A percentile compares a stretch with the other conserved stretches of the same genome.
phyloP scores from a whole-genome alignment of 768 basidiomycete species.

The Macrolepiota albuminosa region DNA sequence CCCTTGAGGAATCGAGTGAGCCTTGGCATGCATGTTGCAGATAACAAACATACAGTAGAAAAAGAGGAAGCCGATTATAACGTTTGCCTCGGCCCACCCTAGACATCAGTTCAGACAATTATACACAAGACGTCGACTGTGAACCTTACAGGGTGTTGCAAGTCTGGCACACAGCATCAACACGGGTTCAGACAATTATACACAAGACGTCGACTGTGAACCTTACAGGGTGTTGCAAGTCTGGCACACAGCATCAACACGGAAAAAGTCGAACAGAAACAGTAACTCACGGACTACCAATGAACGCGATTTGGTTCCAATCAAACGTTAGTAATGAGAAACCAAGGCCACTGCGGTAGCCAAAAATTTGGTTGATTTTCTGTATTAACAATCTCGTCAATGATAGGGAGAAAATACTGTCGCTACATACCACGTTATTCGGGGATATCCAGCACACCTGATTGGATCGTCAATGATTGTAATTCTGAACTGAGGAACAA shows the following conservation, averaged over 20 bases:
- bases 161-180: conserved; percentile 24
- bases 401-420: background rate
- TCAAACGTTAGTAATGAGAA: conserved; percentile 52
- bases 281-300: conserved; percentile 52
- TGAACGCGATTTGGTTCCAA: conserved; percentile 62
- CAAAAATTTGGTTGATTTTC: conserved; percentile 58
- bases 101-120: background rate
- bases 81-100: conserved; percentile 78
- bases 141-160: conserved; percentile 40
- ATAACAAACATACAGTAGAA: conserved; percentile 49
- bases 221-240: conserved; percentile 44
- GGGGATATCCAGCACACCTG: conserved; percentile 67
- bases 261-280: conserved; percentile 7
- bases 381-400: conserved; percentile 12
- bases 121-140: conserved; percentile 5
- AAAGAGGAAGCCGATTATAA: conserved; percentile 55
- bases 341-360: conserved; percentile 49
- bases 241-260: conserved; percentile 17
- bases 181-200: conserved; percentile 4
- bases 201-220: background rate
- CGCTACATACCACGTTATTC: conserved; percentile 43
- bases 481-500: background rate
- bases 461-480: conserved; percentile 16
- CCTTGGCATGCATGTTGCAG: background rate
- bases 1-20: conserved; percentile 25